A percentile compares a stretch with the other conserved stretches of the same genome.
These are phyloP conservation scores for Xylariaceae sp. DNA, from an alignment of 2,329 filamentous ascomycete genomes.

Conservation along the genomic window DNA sequence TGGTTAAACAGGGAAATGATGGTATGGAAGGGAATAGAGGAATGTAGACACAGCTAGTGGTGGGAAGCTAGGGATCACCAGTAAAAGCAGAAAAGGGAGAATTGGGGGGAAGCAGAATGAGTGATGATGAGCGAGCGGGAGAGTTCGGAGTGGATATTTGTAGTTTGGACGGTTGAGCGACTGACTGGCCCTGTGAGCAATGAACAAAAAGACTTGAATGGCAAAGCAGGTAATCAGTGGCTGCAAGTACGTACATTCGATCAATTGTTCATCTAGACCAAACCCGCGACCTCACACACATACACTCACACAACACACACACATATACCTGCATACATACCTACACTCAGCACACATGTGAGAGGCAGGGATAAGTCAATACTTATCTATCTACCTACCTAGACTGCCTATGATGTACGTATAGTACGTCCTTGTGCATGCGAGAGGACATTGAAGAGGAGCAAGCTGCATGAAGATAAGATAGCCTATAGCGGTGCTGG, in stretches of 20 bases:
- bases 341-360: conserved; percentile 6
- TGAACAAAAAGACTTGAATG: conserved; percentile 16
- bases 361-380: too few species aligned
- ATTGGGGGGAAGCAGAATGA: conserved; percentile 5
- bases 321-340: not conserved
- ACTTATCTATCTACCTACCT: too few species aligned
- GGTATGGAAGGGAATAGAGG: not conserved
- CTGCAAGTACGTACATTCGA: not conserved
- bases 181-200: conserved; percentile 6
- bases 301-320: too few species aligned
- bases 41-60: not conserved
- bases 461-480: too few species aligned
- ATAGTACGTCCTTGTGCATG: too few species aligned
- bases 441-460: too few species aligned
- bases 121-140: not conserved
- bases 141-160: conserved; percentile 17
- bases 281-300: too few species aligned
- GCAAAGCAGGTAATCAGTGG: not conserved
- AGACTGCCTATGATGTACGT: too few species aligned
- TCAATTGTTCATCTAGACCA: too few species aligned
- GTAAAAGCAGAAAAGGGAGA: not conserved
- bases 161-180: conserved; percentile 6
- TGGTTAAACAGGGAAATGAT: conserved; percentile 2
- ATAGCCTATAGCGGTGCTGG: too few species aligned
- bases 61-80: not conserved